phyloP scores from a whole-genome alignment of 2,329 filamentous ascomycete species.

The Periglandula ipomoeae region DNA sequence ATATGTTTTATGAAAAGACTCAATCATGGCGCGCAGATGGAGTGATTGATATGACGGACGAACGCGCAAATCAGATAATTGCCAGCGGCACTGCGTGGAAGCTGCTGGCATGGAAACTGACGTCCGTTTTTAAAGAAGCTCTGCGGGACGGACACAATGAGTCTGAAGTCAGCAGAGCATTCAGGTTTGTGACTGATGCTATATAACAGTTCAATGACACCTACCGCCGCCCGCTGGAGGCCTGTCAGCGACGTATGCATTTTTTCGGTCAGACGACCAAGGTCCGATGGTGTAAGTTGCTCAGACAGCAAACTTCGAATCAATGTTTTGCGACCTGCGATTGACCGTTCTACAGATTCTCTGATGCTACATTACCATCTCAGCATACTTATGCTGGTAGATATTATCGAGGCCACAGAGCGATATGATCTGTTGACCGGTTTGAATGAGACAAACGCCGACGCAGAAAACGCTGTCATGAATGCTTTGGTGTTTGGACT shows the following conservation, averaged over 20 bases:
- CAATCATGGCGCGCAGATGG: constrained; percentile 17
- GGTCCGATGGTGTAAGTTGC: constrained; percentile 22
- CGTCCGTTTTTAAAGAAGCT: constrained; percentile 23
- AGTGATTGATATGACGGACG: constrained; percentile 19
- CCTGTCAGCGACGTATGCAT: constrained; percentile 21
- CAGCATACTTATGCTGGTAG: constrained; percentile 22
- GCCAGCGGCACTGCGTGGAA: constrained; percentile 21
- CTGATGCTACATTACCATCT: constrained; percentile 25
- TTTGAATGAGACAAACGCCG: constrained; percentile 15
- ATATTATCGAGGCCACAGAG: constrained; percentile 20
- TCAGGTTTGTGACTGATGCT: constrained; percentile 15
- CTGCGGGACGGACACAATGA: constrained; percentile 23
- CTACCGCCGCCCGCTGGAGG: constrained; percentile 19
- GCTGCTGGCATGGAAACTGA: constrained; percentile 22
- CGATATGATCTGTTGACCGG: constrained; percentile 18
- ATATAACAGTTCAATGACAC: constrained; percentile 19
- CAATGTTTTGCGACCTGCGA: too few species aligned
- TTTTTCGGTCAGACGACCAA: constrained; percentile 22
- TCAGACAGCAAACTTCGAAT: too few species aligned
- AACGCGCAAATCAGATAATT: constrained; percentile 22
- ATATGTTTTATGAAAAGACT: constrained; percentile 20
- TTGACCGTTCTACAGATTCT: constrained; percentile 15
- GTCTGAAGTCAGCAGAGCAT: constrained; percentile 18
- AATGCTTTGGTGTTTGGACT: constrained; percentile 22
- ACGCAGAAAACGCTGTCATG: constrained; percentile 22